phyloP scores from a whole-genome alignment of 2,329 filamentous ascomycete species.

The Aspergillus terreus region DNA sequence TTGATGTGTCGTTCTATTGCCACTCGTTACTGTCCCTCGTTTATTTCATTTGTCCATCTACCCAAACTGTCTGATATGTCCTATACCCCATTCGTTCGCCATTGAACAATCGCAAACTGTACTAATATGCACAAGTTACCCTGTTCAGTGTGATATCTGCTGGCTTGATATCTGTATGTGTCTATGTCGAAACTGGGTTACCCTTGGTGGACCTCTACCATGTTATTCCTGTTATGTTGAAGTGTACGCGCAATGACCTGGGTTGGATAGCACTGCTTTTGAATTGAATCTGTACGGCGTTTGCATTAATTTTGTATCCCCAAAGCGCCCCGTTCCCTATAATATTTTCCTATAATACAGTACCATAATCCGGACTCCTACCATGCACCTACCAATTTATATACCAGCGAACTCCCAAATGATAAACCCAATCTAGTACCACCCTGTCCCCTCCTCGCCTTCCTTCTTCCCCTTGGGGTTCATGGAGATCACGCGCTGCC shows the following conservation, averaged over 20 bases:
- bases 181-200: not conserved
- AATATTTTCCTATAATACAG: not conserved
- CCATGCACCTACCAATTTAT: not conserved
- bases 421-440: slow-evolving; percentile 48
- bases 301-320: not conserved
- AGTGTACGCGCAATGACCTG: not conserved
- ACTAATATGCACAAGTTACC: slow-evolving; percentile 2
- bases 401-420: not conserved
- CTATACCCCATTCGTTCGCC: slow-evolving; percentile 17
- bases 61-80: slow-evolving; percentile 9
- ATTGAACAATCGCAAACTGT: not conserved
- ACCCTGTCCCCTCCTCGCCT: slow-evolving; percentile 54
- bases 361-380: not conserved
- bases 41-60: not conserved
- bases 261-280: not conserved
- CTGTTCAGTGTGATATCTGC: slow-evolving; percentile 6
- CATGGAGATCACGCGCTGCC: slow-evolving; percentile 55
- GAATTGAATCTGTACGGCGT: not conserved
- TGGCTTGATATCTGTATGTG: slow-evolving; percentile 14
- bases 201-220: not conserved
- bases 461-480: slow-evolving; percentile 54
- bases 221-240: too few relatives aligned
- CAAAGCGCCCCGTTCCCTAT: not conserved
- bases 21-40: not conserved
- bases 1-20: not conserved